These are phyloP conservation scores for Knoxdaviesia proteae DNA, from an alignment of 2,329 filamentous ascomycete genomes.

Conservation along the genomic window DNA sequence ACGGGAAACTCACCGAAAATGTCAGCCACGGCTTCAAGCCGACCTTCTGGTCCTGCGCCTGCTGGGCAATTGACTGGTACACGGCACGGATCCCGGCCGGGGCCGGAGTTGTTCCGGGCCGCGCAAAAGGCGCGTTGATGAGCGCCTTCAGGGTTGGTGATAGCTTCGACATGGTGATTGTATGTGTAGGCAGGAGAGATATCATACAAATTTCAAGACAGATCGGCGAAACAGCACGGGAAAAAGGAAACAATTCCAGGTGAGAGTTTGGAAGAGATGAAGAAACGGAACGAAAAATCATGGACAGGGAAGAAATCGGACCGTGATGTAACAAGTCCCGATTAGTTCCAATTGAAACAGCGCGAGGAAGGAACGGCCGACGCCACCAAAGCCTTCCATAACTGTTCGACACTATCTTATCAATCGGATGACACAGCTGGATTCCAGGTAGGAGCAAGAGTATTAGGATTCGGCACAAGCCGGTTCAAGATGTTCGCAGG, in stretches of 20 bases:
- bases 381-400: too few species aligned
- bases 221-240: background rate
- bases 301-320: background rate
- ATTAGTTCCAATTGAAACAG: too few species aligned
- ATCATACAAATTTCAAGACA: too few species aligned
- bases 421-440: too few species aligned
- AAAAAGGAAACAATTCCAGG: background rate
- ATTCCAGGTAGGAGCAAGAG: too few species aligned
- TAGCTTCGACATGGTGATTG: conserved; percentile 45
- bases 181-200: background rate
- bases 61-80: conserved; percentile 40
- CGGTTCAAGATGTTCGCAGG: too few species aligned
- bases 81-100: conserved; percentile 41
- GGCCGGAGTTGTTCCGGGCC: conserved; percentile 43
- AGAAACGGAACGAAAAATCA: background rate
- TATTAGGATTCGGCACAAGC: too few species aligned
- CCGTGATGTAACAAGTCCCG: background rate
- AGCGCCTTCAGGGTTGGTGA: conserved; percentile 51
- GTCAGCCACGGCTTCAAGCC: conserved; percentile 45
- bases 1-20: conserved; percentile 29
- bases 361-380: too few species aligned
- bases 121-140: conserved; percentile 48
- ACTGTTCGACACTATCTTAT: too few species aligned
- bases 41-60: conserved; percentile 40
- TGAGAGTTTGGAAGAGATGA: background rate